phyloP scores from a whole-genome alignment of 2,329 filamentous ascomycete species.

The Colletotrichum filicis region DNA sequence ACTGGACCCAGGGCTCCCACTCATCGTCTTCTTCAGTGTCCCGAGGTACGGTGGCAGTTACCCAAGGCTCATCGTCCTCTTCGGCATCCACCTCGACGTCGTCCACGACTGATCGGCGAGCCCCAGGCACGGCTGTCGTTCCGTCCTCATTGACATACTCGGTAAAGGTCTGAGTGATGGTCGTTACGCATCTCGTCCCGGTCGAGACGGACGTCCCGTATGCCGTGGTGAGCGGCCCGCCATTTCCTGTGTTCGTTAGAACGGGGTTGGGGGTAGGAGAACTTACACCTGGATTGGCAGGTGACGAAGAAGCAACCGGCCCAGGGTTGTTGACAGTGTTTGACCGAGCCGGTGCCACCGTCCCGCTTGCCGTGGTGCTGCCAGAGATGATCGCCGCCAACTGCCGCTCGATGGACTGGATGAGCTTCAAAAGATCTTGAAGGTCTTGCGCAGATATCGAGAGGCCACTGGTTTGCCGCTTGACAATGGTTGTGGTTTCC shows the following conservation, averaged over 20 bases:
- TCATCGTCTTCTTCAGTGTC: neutral
- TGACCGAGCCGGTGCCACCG: neutral
- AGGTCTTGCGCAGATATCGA: slow-evolving; percentile 14
- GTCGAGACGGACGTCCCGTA: slow-evolving; percentile 23
- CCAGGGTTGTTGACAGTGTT: slow-evolving; percentile 2
- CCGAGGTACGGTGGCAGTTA: neutral
- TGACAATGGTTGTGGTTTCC: neutral
- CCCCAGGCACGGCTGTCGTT: slow-evolving; percentile 7
- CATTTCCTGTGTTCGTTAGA: slow-evolving; percentile 22
- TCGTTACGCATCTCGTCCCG: slow-evolving; percentile 30
- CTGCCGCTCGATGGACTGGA: slow-evolving; percentile 28
- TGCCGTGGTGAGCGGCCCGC: slow-evolving; percentile 12
- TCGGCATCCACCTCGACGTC: neutral
- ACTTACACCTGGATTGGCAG: slow-evolving; percentile 10
- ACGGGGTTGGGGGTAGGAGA: slow-evolving; percentile 21
- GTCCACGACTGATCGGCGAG: slow-evolving; percentile 5
- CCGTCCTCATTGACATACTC: slow-evolving; percentile 31
- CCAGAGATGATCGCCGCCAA: slow-evolving; percentile 16
- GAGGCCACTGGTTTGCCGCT: slow-evolving; percentile 15
- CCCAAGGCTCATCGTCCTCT: neutral
- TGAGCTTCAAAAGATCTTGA: slow-evolving; percentile 26
- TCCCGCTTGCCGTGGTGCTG: slow-evolving; percentile 13
- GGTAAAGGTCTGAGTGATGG: slow-evolving; percentile 34
- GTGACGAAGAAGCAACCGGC: slow-evolving; percentile 3
- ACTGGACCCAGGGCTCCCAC: slow-evolving; percentile 3